Percentiles rank a stretch among this genome's conserved stretches.
Conservation (phyloP, 208 protist genomes). For the Wallacemonas sp. region DNA sequence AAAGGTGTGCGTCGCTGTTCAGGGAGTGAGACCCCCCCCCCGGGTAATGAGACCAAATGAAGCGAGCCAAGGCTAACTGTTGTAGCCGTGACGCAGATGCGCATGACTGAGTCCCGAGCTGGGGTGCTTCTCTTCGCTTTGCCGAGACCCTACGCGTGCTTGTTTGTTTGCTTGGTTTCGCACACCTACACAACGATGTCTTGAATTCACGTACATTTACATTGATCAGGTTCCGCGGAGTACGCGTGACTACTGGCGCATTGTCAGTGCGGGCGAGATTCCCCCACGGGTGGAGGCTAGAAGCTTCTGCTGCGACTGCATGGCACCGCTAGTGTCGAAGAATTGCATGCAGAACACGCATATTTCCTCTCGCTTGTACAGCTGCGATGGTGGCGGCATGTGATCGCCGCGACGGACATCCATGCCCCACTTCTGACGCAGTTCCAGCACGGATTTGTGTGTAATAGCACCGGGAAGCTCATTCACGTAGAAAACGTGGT, state of each 20-base stretch:
- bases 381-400: slow-evolving; percentile 88
- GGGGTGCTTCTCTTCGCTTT: too few species aligned
- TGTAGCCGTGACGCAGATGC: too few species aligned
- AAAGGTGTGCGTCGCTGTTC: too few species aligned
- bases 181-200: too few species aligned
- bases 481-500: slow-evolving; percentile 90
- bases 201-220: not conserved
- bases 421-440: slow-evolving; percentile 89
- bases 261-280: slow-evolving; percentile 68
- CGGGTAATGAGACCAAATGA: too few species aligned
- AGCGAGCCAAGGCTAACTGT: too few species aligned
- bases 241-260: slow-evolving; percentile 38
- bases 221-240: not conserved
- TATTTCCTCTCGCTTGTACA: slow-evolving; percentile 91
- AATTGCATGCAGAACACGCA: slow-evolving; percentile 95
- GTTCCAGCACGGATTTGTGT: slow-evolving; percentile 91
- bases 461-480: slow-evolving; percentile 90
- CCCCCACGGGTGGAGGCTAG: slow-evolving; percentile 85
- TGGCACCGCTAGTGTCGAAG: slow-evolving; percentile 82
- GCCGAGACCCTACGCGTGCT: too few species aligned
- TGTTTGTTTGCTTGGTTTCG: too few species aligned
- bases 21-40: too few species aligned
- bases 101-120: too few species aligned
- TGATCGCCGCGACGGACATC: slow-evolving; percentile 76
- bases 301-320: slow-evolving; percentile 88